These are phyloP conservation scores for Erodium trifolium DNA, from an alignment of 441 rosid species.

Conservation along the genomic window DNA sequence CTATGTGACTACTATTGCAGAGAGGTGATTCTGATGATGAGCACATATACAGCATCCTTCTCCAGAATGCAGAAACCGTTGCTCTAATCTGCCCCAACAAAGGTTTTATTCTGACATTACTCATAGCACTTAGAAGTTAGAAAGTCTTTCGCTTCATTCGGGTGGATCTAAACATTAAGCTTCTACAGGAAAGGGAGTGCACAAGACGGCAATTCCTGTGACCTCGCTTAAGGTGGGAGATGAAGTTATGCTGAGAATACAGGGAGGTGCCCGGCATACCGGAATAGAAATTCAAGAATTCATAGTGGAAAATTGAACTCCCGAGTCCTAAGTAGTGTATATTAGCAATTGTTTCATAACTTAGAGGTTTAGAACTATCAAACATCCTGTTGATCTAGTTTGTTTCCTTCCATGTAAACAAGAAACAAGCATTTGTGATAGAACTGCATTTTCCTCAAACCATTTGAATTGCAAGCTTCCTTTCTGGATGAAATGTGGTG, in stretches of 20 bases:
- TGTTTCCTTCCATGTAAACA: too few relatives aligned
- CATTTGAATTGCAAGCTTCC: too few relatives aligned
- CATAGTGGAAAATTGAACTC: conserved; percentile 58
- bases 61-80: conserved; percentile 85
- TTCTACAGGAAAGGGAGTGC: conserved; percentile 35
- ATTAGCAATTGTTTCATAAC: too few relatives aligned
- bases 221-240: conserved; percentile 67
- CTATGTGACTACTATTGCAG: conserved; percentile 28
- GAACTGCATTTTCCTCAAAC: too few relatives aligned
- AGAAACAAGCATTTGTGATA: too few relatives aligned
- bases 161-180: background rate
- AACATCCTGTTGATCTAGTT: too few relatives aligned
- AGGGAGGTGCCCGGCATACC: conserved; percentile 78
- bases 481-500: too few relatives aligned
- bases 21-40: conserved; percentile 27
- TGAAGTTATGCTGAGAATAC: conserved; percentile 49
- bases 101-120: conserved; percentile 32
- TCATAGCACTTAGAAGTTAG: conserved; percentile 1
- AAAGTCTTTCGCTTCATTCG: conserved; percentile 2
- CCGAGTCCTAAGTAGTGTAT: too few relatives aligned
- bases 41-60: conserved; percentile 41
- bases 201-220: conserved; percentile 44
- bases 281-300: conserved; percentile 84
- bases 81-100: conserved; percentile 50
- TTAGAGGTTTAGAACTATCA: too few relatives aligned